Percentiles rank a stretch among this genome's conserved stretches.
These are phyloP conservation scores for Tulasnella sp. DNA, from an alignment of 768 basidiomycete genomes.

Conservation along the genomic window DNA sequence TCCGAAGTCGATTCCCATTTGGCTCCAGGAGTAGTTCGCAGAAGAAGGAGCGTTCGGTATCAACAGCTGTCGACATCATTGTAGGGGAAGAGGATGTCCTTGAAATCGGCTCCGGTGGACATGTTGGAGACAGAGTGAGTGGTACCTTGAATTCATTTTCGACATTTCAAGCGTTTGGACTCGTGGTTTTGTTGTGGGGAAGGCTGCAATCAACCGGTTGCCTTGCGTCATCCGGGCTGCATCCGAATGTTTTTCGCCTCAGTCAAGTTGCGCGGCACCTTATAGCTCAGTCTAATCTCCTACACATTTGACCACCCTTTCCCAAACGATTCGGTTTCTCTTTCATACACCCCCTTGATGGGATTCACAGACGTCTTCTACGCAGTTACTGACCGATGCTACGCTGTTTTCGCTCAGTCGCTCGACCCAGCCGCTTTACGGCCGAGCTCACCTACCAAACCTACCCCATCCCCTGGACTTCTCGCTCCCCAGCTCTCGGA, in stretches of 20 bases:
- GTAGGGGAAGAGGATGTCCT: not conserved
- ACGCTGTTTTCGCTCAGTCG: conserved; percentile 14
- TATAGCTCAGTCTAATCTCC: not conserved
- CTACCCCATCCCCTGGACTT: not conserved
- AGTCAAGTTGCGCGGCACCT: not conserved
- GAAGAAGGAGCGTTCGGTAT: not conserved
- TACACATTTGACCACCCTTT: not conserved
- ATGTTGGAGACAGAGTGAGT: not conserved
- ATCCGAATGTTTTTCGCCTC: not conserved
- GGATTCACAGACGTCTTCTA: not conserved
- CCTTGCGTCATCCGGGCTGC: not conserved
- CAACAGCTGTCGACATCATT: not conserved
- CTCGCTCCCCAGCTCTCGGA: not conserved
- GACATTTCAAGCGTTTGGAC: not conserved
- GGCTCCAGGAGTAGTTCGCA: conserved; percentile 14
- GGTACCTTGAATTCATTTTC: not conserved
- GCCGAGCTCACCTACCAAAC: not conserved
- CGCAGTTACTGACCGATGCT: not conserved
- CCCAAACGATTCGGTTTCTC: no score
- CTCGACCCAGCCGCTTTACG: conserved; percentile 19
- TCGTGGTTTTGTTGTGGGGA: not conserved
- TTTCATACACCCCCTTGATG: not conserved
- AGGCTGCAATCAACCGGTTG: not conserved
- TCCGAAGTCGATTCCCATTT: conserved; percentile 17
- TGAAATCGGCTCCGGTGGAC: not conserved